Conservation (phyloP, 2,329 filamentous ascomycete genomes). For the Trichoderma arundinaceum region DNA sequence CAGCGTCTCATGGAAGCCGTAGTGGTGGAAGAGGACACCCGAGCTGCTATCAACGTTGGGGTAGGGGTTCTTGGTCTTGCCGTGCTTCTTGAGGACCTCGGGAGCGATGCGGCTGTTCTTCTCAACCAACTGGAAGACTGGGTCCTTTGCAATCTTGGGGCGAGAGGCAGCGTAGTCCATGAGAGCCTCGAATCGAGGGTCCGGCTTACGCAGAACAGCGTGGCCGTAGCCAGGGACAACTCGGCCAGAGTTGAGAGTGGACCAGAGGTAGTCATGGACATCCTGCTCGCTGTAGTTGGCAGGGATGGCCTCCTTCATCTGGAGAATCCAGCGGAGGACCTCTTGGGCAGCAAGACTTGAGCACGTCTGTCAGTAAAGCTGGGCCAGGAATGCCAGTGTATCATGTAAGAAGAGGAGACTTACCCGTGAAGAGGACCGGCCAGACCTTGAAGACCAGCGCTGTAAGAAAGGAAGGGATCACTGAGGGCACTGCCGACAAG, state of each 20-base stretch:
- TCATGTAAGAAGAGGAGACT: conserved; percentile 36
- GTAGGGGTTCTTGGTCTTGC: conserved; percentile 98
- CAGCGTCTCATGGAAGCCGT: conserved; percentile 94
- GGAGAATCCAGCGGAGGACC: conserved; percentile 92
- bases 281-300: conserved; percentile 77
- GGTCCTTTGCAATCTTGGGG: conserved; percentile 83
- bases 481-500: conserved; percentile 92
- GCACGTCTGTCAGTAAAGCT: background rate
- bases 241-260: conserved; percentile 88
- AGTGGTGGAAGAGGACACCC: conserved; percentile 96
- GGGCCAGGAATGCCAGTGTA: background rate
- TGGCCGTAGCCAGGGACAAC: conserved; percentile 96
- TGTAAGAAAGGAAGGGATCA: conserved; percentile 95
- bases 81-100: conserved; percentile 87
- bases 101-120: conserved; percentile 92
- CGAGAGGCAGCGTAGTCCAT: conserved; percentile 93
- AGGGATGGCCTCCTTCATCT: conserved; percentile 92
- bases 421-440: conserved; percentile 76
- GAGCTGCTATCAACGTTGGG: conserved; percentile 95
- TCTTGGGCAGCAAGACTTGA: conserved; percentile 87
- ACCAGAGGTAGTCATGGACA: conserved; percentile 89
- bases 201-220: conserved; percentile 93
- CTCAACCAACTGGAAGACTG: conserved; percentile 92
- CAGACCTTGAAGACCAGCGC: conserved; percentile 90
- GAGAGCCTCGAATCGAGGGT: conserved; percentile 92